phyloP scores from a whole-genome alignment of 371 early-diverging fungal species.

The Lichtheimia ramosa region DNA sequence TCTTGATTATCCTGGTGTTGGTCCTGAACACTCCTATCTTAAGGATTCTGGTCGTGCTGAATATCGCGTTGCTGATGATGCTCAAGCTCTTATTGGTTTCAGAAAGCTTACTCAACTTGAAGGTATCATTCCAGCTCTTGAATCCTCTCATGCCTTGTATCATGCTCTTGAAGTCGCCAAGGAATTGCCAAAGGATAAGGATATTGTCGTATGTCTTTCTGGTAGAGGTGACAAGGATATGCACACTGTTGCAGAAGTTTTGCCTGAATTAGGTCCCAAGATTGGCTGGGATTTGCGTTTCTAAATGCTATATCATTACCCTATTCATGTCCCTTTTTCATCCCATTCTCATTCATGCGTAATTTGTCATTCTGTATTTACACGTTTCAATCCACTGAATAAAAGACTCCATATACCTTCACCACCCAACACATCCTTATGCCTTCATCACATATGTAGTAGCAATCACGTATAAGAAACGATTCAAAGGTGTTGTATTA shows the following conservation, averaged over 20 bases:
- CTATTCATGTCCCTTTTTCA: neutral
- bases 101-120: constrained; percentile 84
- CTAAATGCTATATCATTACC: constrained; percentile 2
- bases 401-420: no score
- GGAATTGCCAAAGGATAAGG: constrained; percentile 73
- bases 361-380: neutral
- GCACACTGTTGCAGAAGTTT: constrained; percentile 85
- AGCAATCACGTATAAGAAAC: no score
- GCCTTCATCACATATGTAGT: no score
- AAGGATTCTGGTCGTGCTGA: constrained; percentile 87
- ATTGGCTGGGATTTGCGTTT: constrained; percentile 91
- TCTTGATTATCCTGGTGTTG: constrained; percentile 96
- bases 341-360: neutral
- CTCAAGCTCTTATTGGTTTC: constrained; percentile 88
- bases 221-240: constrained; percentile 99
- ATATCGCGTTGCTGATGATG: constrained; percentile 84
- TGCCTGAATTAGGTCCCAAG: constrained; percentile 87
- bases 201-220: constrained; percentile 87
- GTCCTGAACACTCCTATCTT: constrained; percentile 94
- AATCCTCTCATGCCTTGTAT: constrained; percentile 93
- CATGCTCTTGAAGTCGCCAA: constrained; percentile 80
- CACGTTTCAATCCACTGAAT: no score
- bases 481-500: no score
- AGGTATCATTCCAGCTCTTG: constrained; percentile 94
- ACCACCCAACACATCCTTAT: no score